Conservation (phyloP, 2,329 filamentous ascomycete species). For the Seiridium cupressi region DNA sequence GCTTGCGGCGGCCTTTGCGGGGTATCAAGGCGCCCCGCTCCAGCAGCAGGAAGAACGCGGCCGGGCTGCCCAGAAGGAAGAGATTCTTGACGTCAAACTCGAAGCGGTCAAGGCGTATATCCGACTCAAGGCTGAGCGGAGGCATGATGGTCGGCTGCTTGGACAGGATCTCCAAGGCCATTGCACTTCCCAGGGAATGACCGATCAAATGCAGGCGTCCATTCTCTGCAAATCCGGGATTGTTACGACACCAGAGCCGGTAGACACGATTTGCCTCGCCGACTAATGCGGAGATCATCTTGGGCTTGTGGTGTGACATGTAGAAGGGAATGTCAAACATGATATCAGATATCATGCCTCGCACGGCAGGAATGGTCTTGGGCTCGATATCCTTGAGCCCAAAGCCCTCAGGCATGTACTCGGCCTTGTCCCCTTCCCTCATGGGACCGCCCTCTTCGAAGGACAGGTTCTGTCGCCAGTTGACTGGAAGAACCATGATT, state of each 20-base stretch:
- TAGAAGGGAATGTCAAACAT: slow-evolving; percentile 99
- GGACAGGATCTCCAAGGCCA: slow-evolving; percentile 89
- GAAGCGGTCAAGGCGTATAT: slow-evolving; percentile 60
- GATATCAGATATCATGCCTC: slow-evolving; percentile 91
- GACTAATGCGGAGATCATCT: slow-evolving; percentile 88
- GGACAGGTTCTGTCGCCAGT: slow-evolving; percentile 87
- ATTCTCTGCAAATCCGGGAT: slow-evolving; percentile 76
- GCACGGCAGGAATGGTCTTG: slow-evolving; percentile 84
- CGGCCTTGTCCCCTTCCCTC: slow-evolving; percentile 49
- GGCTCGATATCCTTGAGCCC: slow-evolving; percentile 87
- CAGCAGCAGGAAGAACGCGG: slow-evolving; percentile 87
- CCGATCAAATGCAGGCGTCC: slow-evolving; percentile 90
- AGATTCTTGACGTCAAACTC: slow-evolving; percentile 91
- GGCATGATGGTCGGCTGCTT: slow-evolving; percentile 77
- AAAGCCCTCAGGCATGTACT: slow-evolving; percentile 59
- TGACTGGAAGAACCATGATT: slow-evolving; percentile 91
- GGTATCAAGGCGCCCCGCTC: slow-evolving; percentile 73
- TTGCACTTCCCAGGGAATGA: slow-evolving; percentile 90
- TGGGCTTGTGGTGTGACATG: slow-evolving; percentile 91
- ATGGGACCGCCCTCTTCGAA: slow-evolving; percentile 76
- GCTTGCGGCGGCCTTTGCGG: slow-evolving; percentile 72
- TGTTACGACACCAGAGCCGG: slow-evolving; percentile 89
- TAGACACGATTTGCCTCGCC: slow-evolving; percentile 95
- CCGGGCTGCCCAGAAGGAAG: slow-evolving; percentile 87
- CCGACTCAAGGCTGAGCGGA: slow-evolving; percentile 38